Conservation (phyloP, 257 asterid species). For the Nicotiana knightiana region DNA sequence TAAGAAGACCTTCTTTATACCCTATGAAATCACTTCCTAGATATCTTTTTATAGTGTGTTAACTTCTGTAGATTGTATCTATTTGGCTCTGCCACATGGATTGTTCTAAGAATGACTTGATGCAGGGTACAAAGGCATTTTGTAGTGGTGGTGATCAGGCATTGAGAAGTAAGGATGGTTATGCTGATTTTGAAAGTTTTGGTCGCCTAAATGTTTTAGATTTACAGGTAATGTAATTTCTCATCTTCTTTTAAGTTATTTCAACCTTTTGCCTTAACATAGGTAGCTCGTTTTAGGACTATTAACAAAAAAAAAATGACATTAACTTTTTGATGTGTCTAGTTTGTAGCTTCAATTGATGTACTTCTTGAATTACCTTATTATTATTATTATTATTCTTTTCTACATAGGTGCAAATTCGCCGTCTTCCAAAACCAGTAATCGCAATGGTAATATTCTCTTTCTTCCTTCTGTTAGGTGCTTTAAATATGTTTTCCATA, state of each 20-base stretch:
- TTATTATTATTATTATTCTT: not conserved
- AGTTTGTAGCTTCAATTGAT: not conserved
- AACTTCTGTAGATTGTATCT: not conserved
- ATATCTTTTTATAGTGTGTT: not conserved
- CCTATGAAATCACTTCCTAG: not conserved
- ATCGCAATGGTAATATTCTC: conserved; percentile 68
- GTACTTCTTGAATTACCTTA: not conserved
- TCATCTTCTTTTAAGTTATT: not conserved
- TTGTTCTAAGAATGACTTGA: not conserved
- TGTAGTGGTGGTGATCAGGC: conserved; percentile 98
- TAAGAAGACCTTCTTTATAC: not conserved
- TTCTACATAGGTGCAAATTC: conserved; percentile 75
- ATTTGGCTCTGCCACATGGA: not conserved
- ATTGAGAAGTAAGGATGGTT: conserved; percentile 78
- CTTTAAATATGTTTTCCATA: not conserved
- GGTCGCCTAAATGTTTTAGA: conserved; percentile 94
- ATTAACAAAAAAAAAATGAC: not conserved
- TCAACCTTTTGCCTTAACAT: not conserved
- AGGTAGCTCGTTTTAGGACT: not conserved
- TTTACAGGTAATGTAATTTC: conserved; percentile 51
- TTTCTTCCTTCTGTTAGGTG: not conserved
- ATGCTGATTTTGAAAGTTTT: conserved; percentile 65
- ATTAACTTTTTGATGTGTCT: not conserved
- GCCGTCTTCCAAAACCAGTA: conserved; percentile 94
- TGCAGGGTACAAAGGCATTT: conserved; percentile 77